phyloP scores from a whole-genome alignment of 1,284 basidiomycete genomes.

The Microbotryum scabiosae region DNA sequence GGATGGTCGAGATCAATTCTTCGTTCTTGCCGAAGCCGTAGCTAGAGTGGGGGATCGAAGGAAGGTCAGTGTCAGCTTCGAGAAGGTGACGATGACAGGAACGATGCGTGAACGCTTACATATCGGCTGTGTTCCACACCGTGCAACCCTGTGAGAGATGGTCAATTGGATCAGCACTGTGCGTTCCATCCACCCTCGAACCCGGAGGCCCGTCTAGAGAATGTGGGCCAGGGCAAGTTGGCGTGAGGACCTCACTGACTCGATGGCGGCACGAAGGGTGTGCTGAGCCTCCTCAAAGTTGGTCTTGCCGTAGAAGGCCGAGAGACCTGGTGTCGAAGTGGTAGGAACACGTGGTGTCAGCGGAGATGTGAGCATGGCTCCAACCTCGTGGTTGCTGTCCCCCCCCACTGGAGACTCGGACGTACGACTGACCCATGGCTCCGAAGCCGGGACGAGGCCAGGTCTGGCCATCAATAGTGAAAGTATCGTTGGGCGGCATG shows the following conservation, averaged over 20 bases:
- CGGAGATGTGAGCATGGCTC: background rate
- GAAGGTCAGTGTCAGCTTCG: background rate
- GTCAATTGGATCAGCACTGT: background rate
- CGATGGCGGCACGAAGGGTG: constrained; percentile 24
- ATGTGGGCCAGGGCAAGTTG: background rate
- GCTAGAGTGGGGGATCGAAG: background rate
- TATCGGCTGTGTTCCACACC: constrained; percentile 16
- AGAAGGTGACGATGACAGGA: background rate
- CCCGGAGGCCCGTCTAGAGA: background rate
- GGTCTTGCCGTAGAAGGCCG: constrained; percentile 20
- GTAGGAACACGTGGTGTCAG: background rate
- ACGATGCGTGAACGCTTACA: background rate
- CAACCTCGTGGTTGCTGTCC: background rate
- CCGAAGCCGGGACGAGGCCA: constrained; percentile 13
- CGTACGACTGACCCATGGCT: constrained; percentile 16
- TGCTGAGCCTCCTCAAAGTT: constrained; percentile 19
- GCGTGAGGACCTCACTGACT: constrained; percentile 7
- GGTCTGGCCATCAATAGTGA: constrained; percentile 3
- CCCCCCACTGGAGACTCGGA: too few relatives aligned
- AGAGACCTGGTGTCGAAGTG: background rate
- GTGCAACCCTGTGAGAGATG: constrained; percentile 12
- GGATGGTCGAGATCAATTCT: constrained; percentile 23
- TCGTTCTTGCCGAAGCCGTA: constrained; percentile 28
- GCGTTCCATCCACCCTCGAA: background rate
- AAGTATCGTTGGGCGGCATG: constrained; percentile 8